phyloP scores from a whole-genome alignment of 371 early-diverging fungal species.

The Caulochytrium protostelioides region DNA sequence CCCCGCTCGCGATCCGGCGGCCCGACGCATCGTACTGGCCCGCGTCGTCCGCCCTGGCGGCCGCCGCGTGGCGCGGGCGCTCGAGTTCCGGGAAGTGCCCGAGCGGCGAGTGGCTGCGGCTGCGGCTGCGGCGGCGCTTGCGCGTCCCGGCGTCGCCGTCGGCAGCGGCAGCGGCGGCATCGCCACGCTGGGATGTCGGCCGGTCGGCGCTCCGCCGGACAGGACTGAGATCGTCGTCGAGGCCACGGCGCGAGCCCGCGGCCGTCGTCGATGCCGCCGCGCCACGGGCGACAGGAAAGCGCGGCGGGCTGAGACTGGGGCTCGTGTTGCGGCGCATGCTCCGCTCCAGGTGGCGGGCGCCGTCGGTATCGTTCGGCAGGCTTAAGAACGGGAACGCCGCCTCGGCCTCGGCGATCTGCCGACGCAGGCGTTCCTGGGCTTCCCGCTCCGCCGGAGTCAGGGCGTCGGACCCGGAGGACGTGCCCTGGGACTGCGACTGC shows the following conservation, averaged over 20 bases:
- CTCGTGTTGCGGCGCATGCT: conserved; percentile 4
- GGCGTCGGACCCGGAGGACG: too few species aligned
- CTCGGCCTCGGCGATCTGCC: too few species aligned
- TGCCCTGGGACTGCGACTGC: too few species aligned
- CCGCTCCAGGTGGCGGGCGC: conserved; percentile 12
- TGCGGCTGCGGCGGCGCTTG: conserved; percentile 1
- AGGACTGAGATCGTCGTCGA: background rate
- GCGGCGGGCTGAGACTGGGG: too few species aligned
- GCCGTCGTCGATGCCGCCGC: conserved; percentile 4
- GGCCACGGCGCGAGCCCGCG: background rate
- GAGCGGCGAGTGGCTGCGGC: background rate
- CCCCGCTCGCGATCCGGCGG: background rate
- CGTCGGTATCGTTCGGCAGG: too few species aligned
- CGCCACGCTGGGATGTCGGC: conserved; percentile 8
- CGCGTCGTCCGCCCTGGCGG: background rate
- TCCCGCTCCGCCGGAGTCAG: conserved; percentile 1
- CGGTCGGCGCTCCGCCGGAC: background rate
- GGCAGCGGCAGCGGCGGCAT: conserved; percentile 15
- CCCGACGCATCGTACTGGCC: background rate
- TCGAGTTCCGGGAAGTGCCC: background rate
- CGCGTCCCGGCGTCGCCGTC: conserved; percentile 9
- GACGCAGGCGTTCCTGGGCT: conserved; percentile 10
- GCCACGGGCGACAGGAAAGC: too few species aligned
- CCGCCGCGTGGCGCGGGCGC: background rate
- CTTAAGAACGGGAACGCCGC: too few species aligned